Evolutionary conservation across 2,329 filamentous ascomycete species (phyloP).

Genomic region (Hypocreales sp.): DNA sequence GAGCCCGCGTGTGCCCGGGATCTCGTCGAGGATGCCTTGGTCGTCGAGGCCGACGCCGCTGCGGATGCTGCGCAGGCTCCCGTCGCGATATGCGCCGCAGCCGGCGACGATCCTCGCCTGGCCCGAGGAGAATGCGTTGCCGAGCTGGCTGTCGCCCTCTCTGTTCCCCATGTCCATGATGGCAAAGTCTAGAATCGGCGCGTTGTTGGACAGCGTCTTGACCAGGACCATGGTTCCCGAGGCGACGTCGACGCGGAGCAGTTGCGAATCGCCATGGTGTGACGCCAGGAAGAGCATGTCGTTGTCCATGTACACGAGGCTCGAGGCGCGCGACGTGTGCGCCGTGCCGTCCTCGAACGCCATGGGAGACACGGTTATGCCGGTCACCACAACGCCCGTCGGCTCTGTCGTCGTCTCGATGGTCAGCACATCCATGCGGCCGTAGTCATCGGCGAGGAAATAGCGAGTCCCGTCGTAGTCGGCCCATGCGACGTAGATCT

Average conservation of each 20-base stretch:
- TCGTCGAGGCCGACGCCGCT: slow-evolving; percentile 91
- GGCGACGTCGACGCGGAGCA: slow-evolving; percentile 43
- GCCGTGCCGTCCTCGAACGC: slow-evolving; percentile 11
- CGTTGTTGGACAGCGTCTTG: slow-evolving; percentile 62
- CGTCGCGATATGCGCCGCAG: slow-evolving; percentile 79
- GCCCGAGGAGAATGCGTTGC: slow-evolving; percentile 86
- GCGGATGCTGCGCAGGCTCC: slow-evolving; percentile 74
- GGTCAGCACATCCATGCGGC: slow-evolving; percentile 70
- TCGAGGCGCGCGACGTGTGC: slow-evolving; percentile 57
- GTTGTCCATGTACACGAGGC: slow-evolving; percentile 61
- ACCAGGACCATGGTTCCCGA: slow-evolving; percentile 41
- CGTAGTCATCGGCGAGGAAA: slow-evolving; percentile 86
- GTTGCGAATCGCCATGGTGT: slow-evolving; percentile 82
- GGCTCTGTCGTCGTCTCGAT: slow-evolving; percentile 53
- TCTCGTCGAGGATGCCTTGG: slow-evolving; percentile 63
- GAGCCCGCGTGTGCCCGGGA: slow-evolving; percentile 57
- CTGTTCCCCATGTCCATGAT: slow-evolving; percentile 93
- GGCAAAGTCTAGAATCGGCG: slow-evolving; percentile 82
- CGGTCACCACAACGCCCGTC: slow-evolving; percentile 49
- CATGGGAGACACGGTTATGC: slow-evolving; percentile 48
- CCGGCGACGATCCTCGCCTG: slow-evolving; percentile 89
- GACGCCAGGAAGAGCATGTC: slow-evolving; percentile 75
- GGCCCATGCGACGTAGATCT: slow-evolving; percentile 86
- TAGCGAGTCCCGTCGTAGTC: slow-evolving; percentile 69
- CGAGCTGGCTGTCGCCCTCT: slow-evolving; percentile 55